Base-by-base conservation (phyloP, 1,284 basidiomycete species). In the Trametes sp. region DNA sequence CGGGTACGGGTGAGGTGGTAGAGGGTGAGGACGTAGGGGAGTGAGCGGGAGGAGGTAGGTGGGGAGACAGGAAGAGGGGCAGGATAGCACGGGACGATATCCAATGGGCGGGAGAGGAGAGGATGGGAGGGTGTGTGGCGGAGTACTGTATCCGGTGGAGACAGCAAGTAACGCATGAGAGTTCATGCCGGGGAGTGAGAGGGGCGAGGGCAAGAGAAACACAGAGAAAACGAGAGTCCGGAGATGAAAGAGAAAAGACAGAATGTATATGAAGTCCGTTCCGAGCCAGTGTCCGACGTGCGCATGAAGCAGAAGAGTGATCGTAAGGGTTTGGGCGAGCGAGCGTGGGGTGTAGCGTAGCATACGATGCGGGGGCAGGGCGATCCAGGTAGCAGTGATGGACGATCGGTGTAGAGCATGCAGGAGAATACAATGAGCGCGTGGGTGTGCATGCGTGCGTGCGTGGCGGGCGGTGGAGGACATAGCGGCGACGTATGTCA, bases 271-370 rank as follows among this genome's bases (percentile, higher is more conserved):
- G 23, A 48, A 62, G 64, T 66, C 64, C 64, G 48, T 66, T 65
- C 64, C 64, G 29, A 61, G 64, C 58, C 64, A 63, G 58, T 51
- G 64, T 66, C 64, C 61, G 60, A 60, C 55, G 45, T 62, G 60
- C 56, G 57, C 58, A 42, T 59, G 58, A 54, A 50, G 58, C 58
- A 59, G 57, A 11, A 41, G 45, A 60, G 58, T 33, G 58, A 60
- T 60, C 58, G 58, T 60, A 50, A 54, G 51, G 10, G 58, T 60
- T 46, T 13, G 35, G 19, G 35, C 42, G 42, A 28, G 49, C 19
- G 53, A 46, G 54, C 54, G 54, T 23, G 42, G 23, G 54, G n/a
- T n/a, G 54, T 36, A n/a, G 48, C 16, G 50, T 11, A n/a, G 31
- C 49, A 21, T 51, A 24, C 45, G 58, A 59, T 29, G 16, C 8